Evolutionary conservation across 805 yeast species (phyloP), one percentile per base, ranked within the genome.

Genomic region (Wickerhamiella dianesei): DNA sequence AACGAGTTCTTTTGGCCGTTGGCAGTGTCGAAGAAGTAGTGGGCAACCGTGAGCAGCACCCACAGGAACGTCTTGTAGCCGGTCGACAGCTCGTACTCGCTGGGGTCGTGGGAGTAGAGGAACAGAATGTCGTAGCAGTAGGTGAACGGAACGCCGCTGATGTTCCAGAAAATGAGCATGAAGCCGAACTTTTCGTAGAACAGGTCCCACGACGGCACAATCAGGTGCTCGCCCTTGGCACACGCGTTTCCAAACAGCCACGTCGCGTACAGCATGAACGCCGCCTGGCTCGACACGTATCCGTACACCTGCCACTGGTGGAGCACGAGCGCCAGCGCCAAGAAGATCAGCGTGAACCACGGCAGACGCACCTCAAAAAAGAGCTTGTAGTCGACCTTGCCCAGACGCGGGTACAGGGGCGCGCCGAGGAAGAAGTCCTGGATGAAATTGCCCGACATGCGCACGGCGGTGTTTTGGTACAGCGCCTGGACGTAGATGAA

Each of bases 191-290:
- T 92, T 66, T 92, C 98, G 66, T 92, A 92, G 29, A 95, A 96
- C 96, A 92, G 89, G 65, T 92, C 98, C 97, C 98, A 92, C 17
- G 95, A 83, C 57, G 97, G 95, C 52, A 88, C 95, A 63, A 92
- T 92, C 58, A 89, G 71, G 64, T 92, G 97, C 68, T 92, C 98
- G 57, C 97, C 98, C 67, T 92, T 92, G 48, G 95, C 80, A 66
- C 97, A 89, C 2, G 96, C 96, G 61, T 92, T 89, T 51, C 95
- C 95, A 61, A 92, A 92, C 43, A 87, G 70, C 83, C 94, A 92
- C 64, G 89, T 94, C 13, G 95, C 96, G 50, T 82, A 68, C 54
- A 84, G 65, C 37, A 87, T 71, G 53, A 82, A 77, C 42, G 71
- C 69, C 41, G 85, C 79, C 66, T 86, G 95, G 37, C 87, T 77